Evolutionary conservation across 2,329 filamentous ascomycete species (phyloP).

Genomic region (Verticillium dahliae): DNA sequence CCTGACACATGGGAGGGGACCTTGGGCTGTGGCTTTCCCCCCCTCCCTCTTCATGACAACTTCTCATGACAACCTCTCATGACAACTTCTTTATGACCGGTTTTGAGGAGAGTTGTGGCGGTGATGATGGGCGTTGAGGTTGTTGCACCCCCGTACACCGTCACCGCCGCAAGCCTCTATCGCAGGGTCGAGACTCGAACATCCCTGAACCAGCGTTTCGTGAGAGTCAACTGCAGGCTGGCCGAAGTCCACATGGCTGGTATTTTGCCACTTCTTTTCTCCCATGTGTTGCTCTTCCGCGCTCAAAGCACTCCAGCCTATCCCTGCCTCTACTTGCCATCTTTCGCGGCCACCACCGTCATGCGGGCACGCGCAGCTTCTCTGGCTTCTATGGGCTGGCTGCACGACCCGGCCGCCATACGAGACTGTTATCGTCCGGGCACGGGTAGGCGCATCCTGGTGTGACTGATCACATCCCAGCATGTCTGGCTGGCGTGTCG

Average conservation of each 20-base stretch:
- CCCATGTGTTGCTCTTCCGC: not conserved
- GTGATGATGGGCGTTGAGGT: no score
- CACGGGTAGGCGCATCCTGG: constrained; percentile 19
- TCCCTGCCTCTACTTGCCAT: not conserved
- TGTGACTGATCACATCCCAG: constrained; percentile 11
- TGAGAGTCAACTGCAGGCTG: constrained; percentile 4
- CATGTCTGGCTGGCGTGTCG: not conserved
- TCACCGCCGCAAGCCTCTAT: not conserved
- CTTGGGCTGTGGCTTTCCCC: no score
- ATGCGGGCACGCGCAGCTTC: constrained; percentile 8
- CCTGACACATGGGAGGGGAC: no score
- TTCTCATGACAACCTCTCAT: no score
- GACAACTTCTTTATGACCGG: no score
- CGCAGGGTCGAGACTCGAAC: not conserved
- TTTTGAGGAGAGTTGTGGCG: no score
- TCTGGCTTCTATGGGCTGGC: constrained; percentile 4
- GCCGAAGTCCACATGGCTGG: constrained; percentile 8
- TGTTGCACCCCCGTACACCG: not conserved
- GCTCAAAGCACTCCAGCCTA: not conserved
- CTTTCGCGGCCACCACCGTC: not conserved
- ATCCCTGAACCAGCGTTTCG: not conserved
- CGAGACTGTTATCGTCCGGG: constrained; percentile 28
- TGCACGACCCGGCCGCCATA: constrained; percentile 17
- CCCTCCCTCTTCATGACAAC: no score
- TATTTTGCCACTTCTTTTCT: not conserved